A percentile compares a stretch with the other conserved stretches of the same genome.
These are phyloP conservation scores for Aureobasidium sp. DNA, from an alignment of 2,329 filamentous ascomycete species.

Conservation along the genomic window DNA sequence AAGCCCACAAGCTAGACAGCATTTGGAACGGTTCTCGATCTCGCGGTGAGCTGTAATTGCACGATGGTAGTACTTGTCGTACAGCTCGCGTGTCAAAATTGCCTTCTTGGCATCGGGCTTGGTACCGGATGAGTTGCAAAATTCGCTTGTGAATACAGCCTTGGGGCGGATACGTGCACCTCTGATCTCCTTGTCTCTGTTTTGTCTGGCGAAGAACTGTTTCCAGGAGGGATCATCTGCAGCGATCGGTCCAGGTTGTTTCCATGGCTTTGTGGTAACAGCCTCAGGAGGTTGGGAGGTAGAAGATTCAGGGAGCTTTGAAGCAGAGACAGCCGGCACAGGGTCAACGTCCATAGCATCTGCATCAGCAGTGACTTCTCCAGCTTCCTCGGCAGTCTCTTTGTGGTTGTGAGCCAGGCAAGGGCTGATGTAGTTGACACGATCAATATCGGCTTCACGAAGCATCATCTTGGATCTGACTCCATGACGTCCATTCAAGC, in stretches of 20 bases:
- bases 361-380: not conserved
- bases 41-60: not conserved
- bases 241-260: constrained; percentile 4
- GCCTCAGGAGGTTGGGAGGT: not conserved
- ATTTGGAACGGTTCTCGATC: not conserved
- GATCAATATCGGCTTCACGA: constrained; percentile 16
- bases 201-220: not conserved
- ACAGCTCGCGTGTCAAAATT: not conserved
- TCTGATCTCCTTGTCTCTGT: constrained; percentile 1
- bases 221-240: constrained; percentile 1
- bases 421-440: constrained; percentile 16
- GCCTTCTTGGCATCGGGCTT: not conserved
- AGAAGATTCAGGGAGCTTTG: not conserved
- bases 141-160: constrained; percentile 8
- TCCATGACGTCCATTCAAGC: constrained; percentile 1
- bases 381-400: not conserved
- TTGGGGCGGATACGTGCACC: not conserved
- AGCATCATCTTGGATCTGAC: constrained; percentile 16
- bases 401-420: constrained; percentile 16
- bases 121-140: not conserved
- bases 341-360: not conserved
- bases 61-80: constrained; percentile 1
- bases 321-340: not conserved
- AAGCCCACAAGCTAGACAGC: constrained; percentile 9
- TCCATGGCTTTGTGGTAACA: not conserved